A percentile compares a stretch with the other conserved stretches of the same genome.
phyloP scores from a whole-genome alignment of 2,329 filamentous ascomycete genomes.

The Curvularia spicifera region DNA sequence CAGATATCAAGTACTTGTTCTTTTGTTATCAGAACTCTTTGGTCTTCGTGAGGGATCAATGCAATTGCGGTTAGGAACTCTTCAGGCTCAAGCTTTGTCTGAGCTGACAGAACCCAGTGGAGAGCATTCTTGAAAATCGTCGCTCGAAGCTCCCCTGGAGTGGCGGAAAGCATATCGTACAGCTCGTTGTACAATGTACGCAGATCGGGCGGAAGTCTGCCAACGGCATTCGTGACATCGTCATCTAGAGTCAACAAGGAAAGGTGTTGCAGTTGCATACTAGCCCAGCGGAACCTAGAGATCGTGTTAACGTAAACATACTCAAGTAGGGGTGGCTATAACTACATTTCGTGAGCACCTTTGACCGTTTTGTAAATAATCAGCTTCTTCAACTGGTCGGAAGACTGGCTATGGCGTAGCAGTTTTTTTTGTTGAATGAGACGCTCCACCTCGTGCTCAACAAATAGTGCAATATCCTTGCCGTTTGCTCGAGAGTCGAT shows the following conservation, averaged over 20 bases:
- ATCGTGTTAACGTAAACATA: background rate
- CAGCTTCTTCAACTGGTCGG: background rate
- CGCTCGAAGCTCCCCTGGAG: background rate
- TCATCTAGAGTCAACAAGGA: slow-evolving; percentile 25
- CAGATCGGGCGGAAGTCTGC: background rate
- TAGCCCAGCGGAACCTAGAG: slow-evolving; percentile 44
- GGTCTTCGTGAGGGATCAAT: background rate
- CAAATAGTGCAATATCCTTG: background rate
- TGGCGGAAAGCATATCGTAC: background rate
- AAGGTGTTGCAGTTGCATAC: slow-evolving; percentile 39
- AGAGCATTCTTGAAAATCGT: background rate
- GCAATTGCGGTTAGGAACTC: background rate
- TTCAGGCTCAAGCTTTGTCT: slow-evolving; percentile 1
- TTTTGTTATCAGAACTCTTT: background rate
- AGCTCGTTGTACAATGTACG: background rate
- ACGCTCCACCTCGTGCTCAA: background rate
- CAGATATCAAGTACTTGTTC: slow-evolving; percentile 23
- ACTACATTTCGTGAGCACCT: background rate
- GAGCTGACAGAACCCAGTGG: background rate
- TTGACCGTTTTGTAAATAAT: background rate
- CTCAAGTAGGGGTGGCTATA: background rate
- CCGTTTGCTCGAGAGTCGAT: background rate
- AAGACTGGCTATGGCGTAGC: background rate
- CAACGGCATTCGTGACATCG: slow-evolving; percentile 23
- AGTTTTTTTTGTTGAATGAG: background rate